Conservation (phyloP, 2,329 filamentous ascomycete genomes). For the Rhexocercosporidium sp. region DNA sequence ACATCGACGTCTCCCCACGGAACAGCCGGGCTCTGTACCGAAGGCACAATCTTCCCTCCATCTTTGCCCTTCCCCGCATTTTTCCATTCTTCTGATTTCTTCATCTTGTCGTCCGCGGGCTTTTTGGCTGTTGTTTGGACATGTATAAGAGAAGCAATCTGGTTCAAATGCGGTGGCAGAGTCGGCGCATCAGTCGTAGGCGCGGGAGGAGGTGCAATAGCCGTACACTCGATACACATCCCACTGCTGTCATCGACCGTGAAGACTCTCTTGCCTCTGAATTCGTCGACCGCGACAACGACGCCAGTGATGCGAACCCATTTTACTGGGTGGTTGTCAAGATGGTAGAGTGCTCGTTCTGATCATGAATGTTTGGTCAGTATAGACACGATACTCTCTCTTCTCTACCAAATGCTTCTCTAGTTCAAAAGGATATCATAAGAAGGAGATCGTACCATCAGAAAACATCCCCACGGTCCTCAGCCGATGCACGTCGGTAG, state of each 20-base stretch:
- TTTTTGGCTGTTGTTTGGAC: not conserved
- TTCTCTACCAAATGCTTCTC: too few relatives aligned
- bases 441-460: conserved; percentile 50
- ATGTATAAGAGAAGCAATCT: conserved; percentile 14
- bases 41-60: conserved; percentile 62
- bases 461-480: conserved; percentile 53
- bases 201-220: conserved; percentile 24
- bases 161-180: conserved; percentile 19
- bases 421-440: too few relatives aligned
- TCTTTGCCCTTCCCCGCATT: conserved; percentile 29
- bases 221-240: conserved; percentile 55
- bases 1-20: conserved; percentile 49
- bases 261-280: conserved; percentile 52
- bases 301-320: conserved; percentile 75
- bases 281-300: conserved; percentile 66
- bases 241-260: conserved; percentile 72
- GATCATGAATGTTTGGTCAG: conserved; percentile 28
- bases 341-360: conserved; percentile 67
- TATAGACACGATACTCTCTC: not conserved
- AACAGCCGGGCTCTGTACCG: conserved; percentile 38
- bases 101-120: not conserved
- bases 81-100: not conserved
- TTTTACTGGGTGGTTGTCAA: conserved; percentile 76
- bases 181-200: not conserved
- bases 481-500: conserved; percentile 55